phyloP scores from a whole-genome alignment of 441 rosid species.

The Gossypium trilobum region DNA sequence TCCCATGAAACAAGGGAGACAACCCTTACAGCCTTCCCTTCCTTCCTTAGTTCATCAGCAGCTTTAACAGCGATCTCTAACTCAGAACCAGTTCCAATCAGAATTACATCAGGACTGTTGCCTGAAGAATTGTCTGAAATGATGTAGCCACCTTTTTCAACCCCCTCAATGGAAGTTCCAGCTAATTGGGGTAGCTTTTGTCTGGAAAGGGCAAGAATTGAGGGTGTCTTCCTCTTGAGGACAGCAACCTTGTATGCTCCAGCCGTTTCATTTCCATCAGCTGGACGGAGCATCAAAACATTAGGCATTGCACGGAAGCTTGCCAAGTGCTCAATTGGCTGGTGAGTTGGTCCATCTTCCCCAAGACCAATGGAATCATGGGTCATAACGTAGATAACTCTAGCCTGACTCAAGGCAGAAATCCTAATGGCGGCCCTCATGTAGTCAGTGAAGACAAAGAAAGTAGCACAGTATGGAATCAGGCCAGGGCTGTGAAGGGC shows the following conservation, averaged over 20 bases:
- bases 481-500: slow-evolving; percentile 70
- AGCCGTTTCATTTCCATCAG: slow-evolving; percentile 44
- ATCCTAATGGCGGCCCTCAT: slow-evolving; percentile 84
- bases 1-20: slow-evolving; percentile 85
- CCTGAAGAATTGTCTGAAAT: slow-evolving; percentile 70
- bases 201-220: slow-evolving; percentile 70
- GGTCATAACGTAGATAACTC: slow-evolving; percentile 85
- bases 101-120: slow-evolving; percentile 67
- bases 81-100: slow-evolving; percentile 85
- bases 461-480: slow-evolving; percentile 80
- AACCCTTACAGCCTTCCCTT: slow-evolving; percentile 68
- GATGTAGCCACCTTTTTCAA: slow-evolving; percentile 67
- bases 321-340: slow-evolving; percentile 82
- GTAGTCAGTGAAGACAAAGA: slow-evolving; percentile 94
- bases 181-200: slow-evolving; percentile 73
- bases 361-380: slow-evolving; percentile 94
- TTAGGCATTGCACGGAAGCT: slow-evolving; percentile 98
- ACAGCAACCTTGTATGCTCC: slow-evolving; percentile 75
- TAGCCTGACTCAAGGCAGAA: slow-evolving; percentile 62
- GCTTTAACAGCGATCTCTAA: slow-evolving; percentile 69
- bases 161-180: slow-evolving; percentile 77
- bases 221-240: slow-evolving; percentile 61
- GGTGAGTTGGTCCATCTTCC: slow-evolving; percentile 94
- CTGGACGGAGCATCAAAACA: slow-evolving; percentile 78
- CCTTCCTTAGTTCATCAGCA: slow-evolving; percentile 65